These are phyloP conservation scores for Phytophthora boehmeriae DNA, from an alignment of 352 stramenopile genomes.

Conservation along the genomic window DNA sequence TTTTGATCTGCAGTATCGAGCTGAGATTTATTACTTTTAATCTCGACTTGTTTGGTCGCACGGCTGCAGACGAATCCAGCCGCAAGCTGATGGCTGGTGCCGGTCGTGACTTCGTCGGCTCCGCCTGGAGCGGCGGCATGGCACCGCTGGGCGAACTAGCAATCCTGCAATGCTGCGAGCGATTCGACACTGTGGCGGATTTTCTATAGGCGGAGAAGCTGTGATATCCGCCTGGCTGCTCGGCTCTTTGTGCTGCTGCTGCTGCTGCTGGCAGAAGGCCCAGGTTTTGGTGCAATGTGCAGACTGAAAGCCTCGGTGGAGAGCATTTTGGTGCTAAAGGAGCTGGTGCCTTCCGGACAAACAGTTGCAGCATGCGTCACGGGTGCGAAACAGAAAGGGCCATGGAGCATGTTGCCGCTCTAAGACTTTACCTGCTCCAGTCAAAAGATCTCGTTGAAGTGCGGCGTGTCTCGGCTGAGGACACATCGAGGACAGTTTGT, in stretches of 20 bases:
- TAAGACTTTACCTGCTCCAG: background rate
- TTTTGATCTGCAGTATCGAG: too few relatives aligned
- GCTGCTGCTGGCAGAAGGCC: background rate
- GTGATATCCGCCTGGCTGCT: constrained; percentile 27
- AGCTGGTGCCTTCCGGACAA: constrained; percentile 16
- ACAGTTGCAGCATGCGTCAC: constrained; percentile 20
- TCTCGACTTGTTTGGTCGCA: too few relatives aligned
- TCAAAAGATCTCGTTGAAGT: background rate
- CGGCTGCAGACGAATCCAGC: background rate
- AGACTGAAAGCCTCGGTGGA: constrained; percentile 32
- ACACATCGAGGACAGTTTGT: background rate
- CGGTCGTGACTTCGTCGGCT: background rate
- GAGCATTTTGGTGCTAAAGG: constrained; percentile 3
- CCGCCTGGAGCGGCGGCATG: background rate
- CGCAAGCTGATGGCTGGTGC: background rate
- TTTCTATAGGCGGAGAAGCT: constrained; percentile 18
- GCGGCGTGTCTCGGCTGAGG: background rate
- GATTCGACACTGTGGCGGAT: constrained; percentile 36
- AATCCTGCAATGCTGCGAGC: constrained; percentile 35
- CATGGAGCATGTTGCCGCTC: background rate
- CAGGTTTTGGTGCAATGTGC: constrained; percentile 2
- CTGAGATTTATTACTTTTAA: too few relatives aligned
- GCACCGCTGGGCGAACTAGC: background rate
- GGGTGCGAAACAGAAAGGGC: constrained; percentile 29
- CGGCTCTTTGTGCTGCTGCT: background rate